These are phyloP conservation scores for Helminthosporium solani DNA, from an alignment of 2,329 filamentous ascomycete genomes.

Conservation along the genomic window DNA sequence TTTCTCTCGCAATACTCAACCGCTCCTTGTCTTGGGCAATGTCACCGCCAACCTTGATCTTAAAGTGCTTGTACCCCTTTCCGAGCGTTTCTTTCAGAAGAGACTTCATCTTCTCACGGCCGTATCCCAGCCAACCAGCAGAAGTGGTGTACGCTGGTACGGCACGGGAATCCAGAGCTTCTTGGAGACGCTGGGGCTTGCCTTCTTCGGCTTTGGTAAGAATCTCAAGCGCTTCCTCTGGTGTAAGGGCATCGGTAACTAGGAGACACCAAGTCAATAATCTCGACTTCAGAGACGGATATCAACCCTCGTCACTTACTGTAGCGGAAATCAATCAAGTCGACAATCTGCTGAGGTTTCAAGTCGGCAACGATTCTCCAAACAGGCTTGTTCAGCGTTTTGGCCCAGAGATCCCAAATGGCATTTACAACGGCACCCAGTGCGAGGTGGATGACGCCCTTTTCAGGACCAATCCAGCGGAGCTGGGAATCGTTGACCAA, in stretches of 20 bases:
- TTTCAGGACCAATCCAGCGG: conserved; percentile 92
- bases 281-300: background rate
- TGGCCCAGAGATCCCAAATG: conserved; percentile 95
- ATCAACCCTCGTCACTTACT: conserved; percentile 36
- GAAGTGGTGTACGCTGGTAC: conserved; percentile 90
- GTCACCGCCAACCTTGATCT: conserved; percentile 80
- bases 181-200: conserved; percentile 70
- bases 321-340: conserved; percentile 91
- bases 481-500: conserved; percentile 89
- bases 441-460: conserved; percentile 90
- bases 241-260: conserved; percentile 84
- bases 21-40: conserved; percentile 71
- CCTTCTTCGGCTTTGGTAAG: conserved; percentile 65
- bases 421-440: conserved; percentile 88
- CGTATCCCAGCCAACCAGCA: conserved; percentile 90
- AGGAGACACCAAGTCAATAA: background rate
- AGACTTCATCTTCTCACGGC: conserved; percentile 79
- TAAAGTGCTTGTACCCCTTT: conserved; percentile 82
- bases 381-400: conserved; percentile 79
- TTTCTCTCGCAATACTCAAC: conserved; percentile 71
- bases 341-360: conserved; percentile 81
- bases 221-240: conserved; percentile 74
- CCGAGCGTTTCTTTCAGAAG: conserved; percentile 72
- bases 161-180: conserved; percentile 71
- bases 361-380: conserved; percentile 91